Percentiles rank a stretch among this genome's conserved stretches.
These are phyloP conservation scores for Colletotrichum graminicola DNA, from an alignment of 2,329 filamentous ascomycete genomes.

Conservation along the genomic window DNA sequence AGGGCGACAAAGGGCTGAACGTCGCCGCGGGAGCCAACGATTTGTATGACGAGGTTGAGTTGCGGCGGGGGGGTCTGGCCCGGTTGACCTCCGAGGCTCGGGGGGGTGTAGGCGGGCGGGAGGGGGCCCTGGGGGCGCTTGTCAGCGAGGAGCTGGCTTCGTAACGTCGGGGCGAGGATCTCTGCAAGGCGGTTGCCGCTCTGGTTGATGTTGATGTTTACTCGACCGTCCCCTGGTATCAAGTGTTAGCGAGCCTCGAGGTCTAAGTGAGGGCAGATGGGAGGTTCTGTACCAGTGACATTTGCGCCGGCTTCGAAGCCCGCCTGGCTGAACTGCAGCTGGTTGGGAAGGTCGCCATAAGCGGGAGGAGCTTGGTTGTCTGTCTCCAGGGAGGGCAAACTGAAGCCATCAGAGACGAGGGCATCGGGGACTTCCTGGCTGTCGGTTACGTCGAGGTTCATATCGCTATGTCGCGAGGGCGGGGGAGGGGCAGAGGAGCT, in stretches of 20 bases:
- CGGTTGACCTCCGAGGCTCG: slow-evolving; percentile 75
- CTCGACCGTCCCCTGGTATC: slow-evolving; percentile 76
- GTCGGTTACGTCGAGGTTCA: slow-evolving; percentile 37
- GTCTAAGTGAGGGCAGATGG: slow-evolving; percentile 25
- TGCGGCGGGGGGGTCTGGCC: slow-evolving; percentile 67
- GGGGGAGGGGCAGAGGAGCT: slow-evolving; percentile 37
- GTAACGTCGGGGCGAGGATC: slow-evolving; percentile 74
- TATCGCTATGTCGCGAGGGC: slow-evolving; percentile 19
- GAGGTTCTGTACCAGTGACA: slow-evolving; percentile 60
- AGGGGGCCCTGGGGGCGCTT: slow-evolving; percentile 56
- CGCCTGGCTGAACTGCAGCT: slow-evolving; percentile 70
- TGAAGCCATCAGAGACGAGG: slow-evolving; percentile 55
- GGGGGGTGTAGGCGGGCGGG: slow-evolving; percentile 78
- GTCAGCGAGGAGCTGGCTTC: slow-evolving; percentile 67
- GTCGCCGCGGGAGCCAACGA: slow-evolving; percentile 80
- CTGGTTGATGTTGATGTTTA: slow-evolving; percentile 85
- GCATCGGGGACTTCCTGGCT: slow-evolving; percentile 48
- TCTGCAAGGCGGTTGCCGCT: slow-evolving; percentile 74
- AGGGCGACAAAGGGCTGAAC: slow-evolving; percentile 82
- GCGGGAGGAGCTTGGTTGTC: slow-evolving; percentile 63
- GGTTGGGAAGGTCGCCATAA: slow-evolving; percentile 69
- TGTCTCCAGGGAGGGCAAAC: slow-evolving; percentile 56
- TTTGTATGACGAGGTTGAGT: slow-evolving; percentile 80
- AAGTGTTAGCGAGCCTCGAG: slow-evolving; percentile 32
- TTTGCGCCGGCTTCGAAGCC: slow-evolving; percentile 73